Base-by-base conservation (phyloP, 2,329 filamentous ascomycete species). In the Dothideomycetidae sp. region DNA sequence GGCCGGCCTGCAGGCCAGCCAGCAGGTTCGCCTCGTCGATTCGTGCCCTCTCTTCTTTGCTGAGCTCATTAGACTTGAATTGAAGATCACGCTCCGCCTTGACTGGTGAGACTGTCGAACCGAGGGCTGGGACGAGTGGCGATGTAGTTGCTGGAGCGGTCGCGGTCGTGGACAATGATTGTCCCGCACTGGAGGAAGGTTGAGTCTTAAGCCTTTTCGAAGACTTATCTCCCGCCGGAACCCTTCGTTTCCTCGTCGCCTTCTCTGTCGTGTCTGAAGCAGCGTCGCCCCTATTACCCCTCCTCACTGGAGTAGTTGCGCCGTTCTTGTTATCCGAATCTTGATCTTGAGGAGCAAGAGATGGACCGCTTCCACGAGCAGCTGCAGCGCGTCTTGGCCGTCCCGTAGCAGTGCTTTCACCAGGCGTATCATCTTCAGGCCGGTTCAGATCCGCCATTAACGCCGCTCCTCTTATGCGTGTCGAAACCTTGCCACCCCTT, bases 361-460 rank as follows among this genome's bases (percentile, higher is more conserved):
- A 7, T 26, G 21, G 7, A 49, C 82, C 78, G 41, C 68, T 72
- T 29, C 72, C 73, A 62, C 78, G 86, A 0, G 75, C 81, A 0
- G 81, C 81, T 16, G 67, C 67, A 30, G 64, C 65, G 33, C 67
- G 59, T 39, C 63, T 61, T 10, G 67, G 66, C 33, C 66, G 55
- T 31, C 66, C 65, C 46, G 55, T 63, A 30, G 67, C 65, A 17
- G 64, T 67, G 12, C 63, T 52, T 11, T 50, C 41, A 10, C 28
- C 49, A 52, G 43, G 54, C 46, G 49, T 55, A 42, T 47, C 50
- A 26, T 58, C 66, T 47, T 51, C 59, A 44, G 39, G 55, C 48
- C 47, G 53, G 38, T 71, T 73, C 35, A 75, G 64, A 49, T 81
- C 76, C 3, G 75, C 75, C 33, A 78, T 76, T 33, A 78, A 71